Percentiles rank a stretch among this genome's conserved stretches.
Evolutionary conservation across 2,329 filamentous ascomycete species (phyloP).

Genomic region (Daldinia eschscholtzii): DNA sequence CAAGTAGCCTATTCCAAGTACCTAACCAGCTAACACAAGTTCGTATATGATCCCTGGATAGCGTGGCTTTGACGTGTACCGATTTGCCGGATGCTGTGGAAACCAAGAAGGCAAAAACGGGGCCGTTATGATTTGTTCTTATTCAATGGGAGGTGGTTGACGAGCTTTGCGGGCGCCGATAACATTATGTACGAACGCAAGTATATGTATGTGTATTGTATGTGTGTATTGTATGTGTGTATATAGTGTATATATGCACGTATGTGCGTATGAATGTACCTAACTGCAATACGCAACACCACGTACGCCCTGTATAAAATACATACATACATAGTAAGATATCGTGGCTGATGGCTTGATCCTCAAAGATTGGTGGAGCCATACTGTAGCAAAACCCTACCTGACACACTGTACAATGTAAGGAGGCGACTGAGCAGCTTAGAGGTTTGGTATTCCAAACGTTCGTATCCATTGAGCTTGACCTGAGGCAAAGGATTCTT

Average conservation of each 20-base stretch:
- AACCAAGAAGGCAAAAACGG: conserved; percentile 16
- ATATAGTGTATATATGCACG: not conserved
- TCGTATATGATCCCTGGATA: conserved; percentile 16
- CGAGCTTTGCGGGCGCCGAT: conserved; percentile 5
- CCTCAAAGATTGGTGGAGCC: conserved; percentile 24
- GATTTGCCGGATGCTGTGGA: conserved; percentile 27
- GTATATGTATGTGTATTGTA: not conserved
- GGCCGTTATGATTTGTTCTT: conserved; percentile 20
- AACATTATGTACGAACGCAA: conserved; percentile 13
- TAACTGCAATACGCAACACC: not conserved
- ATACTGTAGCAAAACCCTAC: conserved; percentile 8
- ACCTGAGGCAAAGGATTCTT: conserved; percentile 3
- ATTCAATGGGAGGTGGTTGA: conserved; percentile 22
- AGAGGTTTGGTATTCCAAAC: too few relatives aligned
- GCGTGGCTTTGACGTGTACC: conserved; percentile 22
- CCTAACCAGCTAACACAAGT: not conserved
- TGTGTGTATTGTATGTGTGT: not conserved
- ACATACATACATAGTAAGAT: conserved; percentile 15
- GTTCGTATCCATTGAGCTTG: not conserved
- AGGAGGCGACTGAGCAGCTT: not conserved
- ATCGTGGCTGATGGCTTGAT: conserved; percentile 41
- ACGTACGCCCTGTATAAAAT: not conserved
- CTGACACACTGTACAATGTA: conserved; percentile 23
- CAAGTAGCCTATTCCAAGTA: conserved; percentile 24
- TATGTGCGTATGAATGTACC: not conserved